Evolutionary conservation across 192 early-diverging fungal species (phyloP).

Genomic region (Chytriomyces confervae): DNA sequence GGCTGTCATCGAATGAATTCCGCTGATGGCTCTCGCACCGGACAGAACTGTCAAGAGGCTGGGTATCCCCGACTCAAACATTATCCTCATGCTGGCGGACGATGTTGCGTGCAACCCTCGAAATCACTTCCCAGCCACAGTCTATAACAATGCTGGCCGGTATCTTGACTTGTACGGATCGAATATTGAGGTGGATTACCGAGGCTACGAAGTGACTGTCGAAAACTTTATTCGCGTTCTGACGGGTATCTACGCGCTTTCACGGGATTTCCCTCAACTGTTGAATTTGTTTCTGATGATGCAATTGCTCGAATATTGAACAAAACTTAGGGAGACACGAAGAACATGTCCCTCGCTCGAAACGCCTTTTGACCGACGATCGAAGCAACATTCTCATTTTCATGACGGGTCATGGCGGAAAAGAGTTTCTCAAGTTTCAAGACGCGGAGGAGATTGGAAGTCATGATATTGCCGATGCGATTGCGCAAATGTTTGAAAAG

Average conservation of each 20-base stretch:
- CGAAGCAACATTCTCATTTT: slow-evolving; percentile 94
- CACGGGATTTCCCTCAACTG: too few species aligned
- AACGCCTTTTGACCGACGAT: slow-evolving; percentile 93
- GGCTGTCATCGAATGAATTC: not conserved
- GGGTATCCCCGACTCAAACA: slow-evolving; percentile 98
- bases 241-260: slow-evolving; percentile 58
- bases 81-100: slow-evolving; percentile 99
- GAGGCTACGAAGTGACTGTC: slow-evolving; percentile 98
- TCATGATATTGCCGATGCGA: slow-evolving; percentile 95
- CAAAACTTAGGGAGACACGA: slow-evolving; percentile 74
- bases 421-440: slow-evolving; percentile 99
- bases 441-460: slow-evolving; percentile 97
- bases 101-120: slow-evolving; percentile 98
- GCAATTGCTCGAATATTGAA: slow-evolving; percentile 7
- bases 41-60: slow-evolving; percentile 90
- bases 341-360: slow-evolving; percentile 87
- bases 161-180: slow-evolving; percentile 91
- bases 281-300: not conserved
- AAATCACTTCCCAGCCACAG: slow-evolving; percentile 89
- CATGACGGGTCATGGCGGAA: slow-evolving; percentile 99
- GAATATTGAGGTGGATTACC: slow-evolving; percentile 98
- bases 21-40: not conserved
- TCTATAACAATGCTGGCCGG: slow-evolving; percentile 87
- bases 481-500: slow-evolving; percentile 98
- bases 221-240: slow-evolving; percentile 97